These are phyloP conservation scores for Afroboletus lepidellus DNA, from an alignment of 1,284 basidiomycete species.

Conservation along the genomic window DNA sequence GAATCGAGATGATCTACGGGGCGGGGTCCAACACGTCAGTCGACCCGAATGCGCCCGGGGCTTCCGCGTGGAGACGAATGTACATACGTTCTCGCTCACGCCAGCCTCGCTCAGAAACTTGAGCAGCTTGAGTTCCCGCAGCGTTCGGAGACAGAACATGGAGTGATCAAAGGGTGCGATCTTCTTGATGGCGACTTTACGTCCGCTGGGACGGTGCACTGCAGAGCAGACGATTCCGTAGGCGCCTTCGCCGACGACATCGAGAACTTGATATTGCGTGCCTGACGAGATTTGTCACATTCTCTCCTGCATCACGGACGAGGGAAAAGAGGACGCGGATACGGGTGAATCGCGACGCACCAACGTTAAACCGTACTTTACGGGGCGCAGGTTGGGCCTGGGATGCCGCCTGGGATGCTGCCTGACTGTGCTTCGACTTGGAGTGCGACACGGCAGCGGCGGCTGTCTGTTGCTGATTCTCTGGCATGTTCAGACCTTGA, in stretches of 20 bases:
- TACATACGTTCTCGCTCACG: conserved; percentile 87
- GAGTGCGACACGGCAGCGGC: conserved; percentile 24
- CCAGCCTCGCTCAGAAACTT: conserved; percentile 90
- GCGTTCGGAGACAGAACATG: conserved; percentile 86
- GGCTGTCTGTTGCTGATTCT: conserved; percentile 19
- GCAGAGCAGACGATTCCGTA: conserved; percentile 91
- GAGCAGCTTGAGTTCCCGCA: conserved; percentile 85
- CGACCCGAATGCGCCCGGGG: neutral
- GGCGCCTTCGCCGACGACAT: conserved; percentile 88
- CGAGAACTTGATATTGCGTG: conserved; percentile 83
- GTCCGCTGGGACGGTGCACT: conserved; percentile 74
- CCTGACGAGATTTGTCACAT: conserved; percentile 40
- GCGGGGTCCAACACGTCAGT: neutral
- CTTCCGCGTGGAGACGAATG: neutral
- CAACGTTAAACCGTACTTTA: conserved; percentile 91
- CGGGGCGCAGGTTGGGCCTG: conserved; percentile 69
- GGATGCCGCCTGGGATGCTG: conserved; percentile 49
- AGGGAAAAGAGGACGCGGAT: neutral
- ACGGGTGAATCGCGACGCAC: conserved; percentile 47
- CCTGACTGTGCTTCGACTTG: conserved; percentile 62
- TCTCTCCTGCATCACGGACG: neutral
- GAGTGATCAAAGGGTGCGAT: conserved; percentile 91
- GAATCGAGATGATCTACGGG: conserved; percentile 85
- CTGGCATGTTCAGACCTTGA: conserved; percentile 22
- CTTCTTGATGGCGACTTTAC: conserved; percentile 89